phyloP scores from a whole-genome alignment of 2,329 filamentous ascomycete genomes.

The Venturiaceae sp. region DNA sequence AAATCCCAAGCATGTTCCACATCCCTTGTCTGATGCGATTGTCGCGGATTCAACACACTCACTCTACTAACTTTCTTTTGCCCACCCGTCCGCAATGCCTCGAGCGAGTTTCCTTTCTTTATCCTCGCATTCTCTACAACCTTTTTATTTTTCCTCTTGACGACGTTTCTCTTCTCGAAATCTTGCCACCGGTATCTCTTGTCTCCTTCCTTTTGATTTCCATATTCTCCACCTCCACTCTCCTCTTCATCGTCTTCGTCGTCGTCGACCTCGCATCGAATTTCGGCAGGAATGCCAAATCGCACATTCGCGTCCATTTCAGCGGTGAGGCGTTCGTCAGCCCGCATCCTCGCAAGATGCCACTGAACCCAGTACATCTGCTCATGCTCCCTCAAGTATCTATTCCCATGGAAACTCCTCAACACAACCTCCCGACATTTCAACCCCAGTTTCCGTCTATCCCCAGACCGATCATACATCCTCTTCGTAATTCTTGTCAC shows the following conservation, averaged over 20 bases:
- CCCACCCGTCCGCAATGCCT: not conserved
- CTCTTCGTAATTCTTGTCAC: slow-evolving; percentile 1
- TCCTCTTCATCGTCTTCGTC: not conserved
- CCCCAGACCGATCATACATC: not conserved
- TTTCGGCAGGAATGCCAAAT: not conserved
- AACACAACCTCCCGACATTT: not conserved
- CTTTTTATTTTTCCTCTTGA: not conserved
- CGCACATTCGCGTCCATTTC: not conserved
- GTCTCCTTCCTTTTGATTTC: not conserved
- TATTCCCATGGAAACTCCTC: not conserved
- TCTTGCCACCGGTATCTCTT: not conserved
- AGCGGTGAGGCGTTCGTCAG: not conserved
- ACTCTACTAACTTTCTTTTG: not conserved
- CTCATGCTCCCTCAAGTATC: slow-evolving; percentile 4
- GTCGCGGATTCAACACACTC: not conserved
- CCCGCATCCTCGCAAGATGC: not conserved
- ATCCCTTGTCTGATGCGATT: not conserved
- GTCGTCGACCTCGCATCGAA: not conserved
- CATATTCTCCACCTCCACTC: not conserved
- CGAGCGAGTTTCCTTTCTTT: not conserved
- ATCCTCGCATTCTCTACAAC: not conserved
- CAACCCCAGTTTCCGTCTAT: not conserved
- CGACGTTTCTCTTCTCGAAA: not conserved
- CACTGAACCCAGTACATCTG: slow-evolving; percentile 6
- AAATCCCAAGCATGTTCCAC: slow-evolving; percentile 1